A percentile compares a stretch with the other conserved stretches of the same genome.
phyloP scores from a whole-genome alignment of 257 asterid species.

The Przewalskia tangutica region DNA sequence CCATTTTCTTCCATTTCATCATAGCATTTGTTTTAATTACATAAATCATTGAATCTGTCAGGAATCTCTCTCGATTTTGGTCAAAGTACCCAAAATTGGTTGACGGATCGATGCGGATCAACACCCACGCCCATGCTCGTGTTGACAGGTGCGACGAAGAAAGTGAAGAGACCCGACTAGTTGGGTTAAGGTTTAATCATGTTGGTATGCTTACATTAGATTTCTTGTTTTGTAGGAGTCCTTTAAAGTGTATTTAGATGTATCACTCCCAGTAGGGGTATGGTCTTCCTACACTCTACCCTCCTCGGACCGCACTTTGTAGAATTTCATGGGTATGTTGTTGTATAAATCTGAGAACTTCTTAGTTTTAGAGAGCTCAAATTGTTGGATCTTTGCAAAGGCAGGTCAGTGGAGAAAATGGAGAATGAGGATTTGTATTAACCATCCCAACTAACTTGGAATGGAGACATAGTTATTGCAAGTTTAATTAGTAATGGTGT shows the following conservation, averaged over 20 bases:
- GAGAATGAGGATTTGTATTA: background rate
- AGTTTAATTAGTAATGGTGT: background rate
- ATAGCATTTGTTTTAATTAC: too few relatives aligned
- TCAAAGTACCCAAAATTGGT: too few relatives aligned
- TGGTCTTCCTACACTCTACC: too few relatives aligned
- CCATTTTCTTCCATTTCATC: too few relatives aligned
- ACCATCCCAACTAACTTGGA: background rate
- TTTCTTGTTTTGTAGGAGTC: background rate
- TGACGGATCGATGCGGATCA: too few relatives aligned
- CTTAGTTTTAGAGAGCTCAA: background rate
- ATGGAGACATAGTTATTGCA: background rate
- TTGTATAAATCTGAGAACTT: background rate
- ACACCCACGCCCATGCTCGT: too few relatives aligned
- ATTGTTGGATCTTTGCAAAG: background rate
- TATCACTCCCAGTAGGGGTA: too few relatives aligned
- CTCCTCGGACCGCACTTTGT: too few relatives aligned
- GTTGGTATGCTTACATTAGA: background rate
- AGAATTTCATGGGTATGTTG: too few relatives aligned
- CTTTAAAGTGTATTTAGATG: background rate
- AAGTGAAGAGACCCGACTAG: background rate
- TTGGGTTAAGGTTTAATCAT: background rate
- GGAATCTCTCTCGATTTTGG: too few relatives aligned
- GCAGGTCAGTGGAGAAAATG: background rate
- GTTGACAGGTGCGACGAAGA: too few relatives aligned
- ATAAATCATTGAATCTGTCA: too few relatives aligned